Percentiles rank a stretch among this genome's conserved stretches.
These are phyloP conservation scores for Clonostachys solani DNA, from an alignment of 2,329 filamentous ascomycete species.

Conservation along the genomic window DNA sequence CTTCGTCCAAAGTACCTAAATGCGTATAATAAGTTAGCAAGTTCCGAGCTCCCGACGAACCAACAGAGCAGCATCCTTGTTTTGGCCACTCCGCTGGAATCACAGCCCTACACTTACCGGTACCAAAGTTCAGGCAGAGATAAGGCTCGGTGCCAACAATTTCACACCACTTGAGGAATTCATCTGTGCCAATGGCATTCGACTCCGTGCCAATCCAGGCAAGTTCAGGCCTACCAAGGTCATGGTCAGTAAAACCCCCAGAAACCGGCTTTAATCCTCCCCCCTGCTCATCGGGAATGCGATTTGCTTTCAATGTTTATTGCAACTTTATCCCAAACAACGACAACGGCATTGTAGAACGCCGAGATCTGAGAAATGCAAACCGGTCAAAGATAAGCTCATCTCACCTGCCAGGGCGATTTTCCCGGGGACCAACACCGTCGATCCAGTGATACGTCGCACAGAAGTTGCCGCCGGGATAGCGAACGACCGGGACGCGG, in stretches of 20 bases:
- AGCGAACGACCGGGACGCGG: conserved; percentile 71
- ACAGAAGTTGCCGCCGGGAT: conserved; percentile 80
- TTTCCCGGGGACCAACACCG: conserved; percentile 69
- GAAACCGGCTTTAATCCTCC: no score
- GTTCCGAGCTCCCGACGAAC: no score
- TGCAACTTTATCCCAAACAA: no score
- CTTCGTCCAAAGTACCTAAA: conserved; percentile 32
- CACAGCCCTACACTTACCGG: conserved; percentile 35
- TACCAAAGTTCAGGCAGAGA: conserved; percentile 77
- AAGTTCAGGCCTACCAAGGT: conserved; percentile 57
- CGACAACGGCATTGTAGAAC: no score
- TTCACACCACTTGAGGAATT: conserved; percentile 80
- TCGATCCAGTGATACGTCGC: conserved; percentile 86
- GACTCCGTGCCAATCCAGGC: conserved; percentile 75
- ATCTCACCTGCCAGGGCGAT: conserved; percentile 47
- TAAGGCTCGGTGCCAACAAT: conserved; percentile 73
- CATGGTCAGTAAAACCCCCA: not conserved
- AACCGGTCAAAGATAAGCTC: not conserved
- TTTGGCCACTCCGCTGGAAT: not conserved
- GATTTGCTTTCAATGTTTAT: not conserved
- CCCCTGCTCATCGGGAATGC: not conserved
- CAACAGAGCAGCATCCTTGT: not conserved
- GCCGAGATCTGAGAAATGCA: not conserved
- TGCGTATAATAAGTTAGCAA: conserved; percentile 1
- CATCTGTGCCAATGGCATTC: conserved; percentile 80